Conservation (phyloP, 1,284 basidiomycete species). For the Trametes hirsuta region DNA sequence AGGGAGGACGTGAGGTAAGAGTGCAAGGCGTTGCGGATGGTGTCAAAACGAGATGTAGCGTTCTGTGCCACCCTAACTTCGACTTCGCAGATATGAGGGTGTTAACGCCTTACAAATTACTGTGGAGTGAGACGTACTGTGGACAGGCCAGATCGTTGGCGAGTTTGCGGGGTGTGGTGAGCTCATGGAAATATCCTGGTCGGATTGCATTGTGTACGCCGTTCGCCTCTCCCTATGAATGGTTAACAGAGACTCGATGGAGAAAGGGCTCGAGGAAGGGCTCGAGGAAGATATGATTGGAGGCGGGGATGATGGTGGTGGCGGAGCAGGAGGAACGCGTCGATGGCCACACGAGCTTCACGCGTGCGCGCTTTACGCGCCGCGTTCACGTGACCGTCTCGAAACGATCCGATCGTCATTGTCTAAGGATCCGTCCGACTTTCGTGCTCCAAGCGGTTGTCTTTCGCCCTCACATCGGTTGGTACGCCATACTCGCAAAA, state of each 20-base stretch:
- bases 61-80: constrained; percentile 78
- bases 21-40: constrained; percentile 65
- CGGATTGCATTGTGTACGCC: constrained; percentile 20
- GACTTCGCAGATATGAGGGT: constrained; percentile 48
- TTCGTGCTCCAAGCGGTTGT: neutral
- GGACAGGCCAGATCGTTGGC: constrained; percentile 56
- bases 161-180: constrained; percentile 23
- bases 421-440: too few species aligned
- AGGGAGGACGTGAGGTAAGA: constrained; percentile 63
- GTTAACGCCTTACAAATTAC: too few species aligned
- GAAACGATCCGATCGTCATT: neutral
- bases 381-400: constrained; percentile 25
- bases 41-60: constrained; percentile 73
- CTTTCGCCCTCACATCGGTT: neutral
- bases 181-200: constrained; percentile 31
- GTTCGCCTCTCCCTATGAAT: neutral
- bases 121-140: constrained; percentile 44
- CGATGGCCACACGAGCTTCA: constrained; percentile 8
- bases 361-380: constrained; percentile 22
- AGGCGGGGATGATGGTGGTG: constrained; percentile 7
- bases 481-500: neutral
- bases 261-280: neutral
- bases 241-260: neutral
- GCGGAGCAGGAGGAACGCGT: constrained; percentile 23
- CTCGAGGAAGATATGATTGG: neutral